These are phyloP conservation scores for Chenopodium berlandieri DNA, from an alignment of 148 eudicot species.

Conservation along the genomic window DNA sequence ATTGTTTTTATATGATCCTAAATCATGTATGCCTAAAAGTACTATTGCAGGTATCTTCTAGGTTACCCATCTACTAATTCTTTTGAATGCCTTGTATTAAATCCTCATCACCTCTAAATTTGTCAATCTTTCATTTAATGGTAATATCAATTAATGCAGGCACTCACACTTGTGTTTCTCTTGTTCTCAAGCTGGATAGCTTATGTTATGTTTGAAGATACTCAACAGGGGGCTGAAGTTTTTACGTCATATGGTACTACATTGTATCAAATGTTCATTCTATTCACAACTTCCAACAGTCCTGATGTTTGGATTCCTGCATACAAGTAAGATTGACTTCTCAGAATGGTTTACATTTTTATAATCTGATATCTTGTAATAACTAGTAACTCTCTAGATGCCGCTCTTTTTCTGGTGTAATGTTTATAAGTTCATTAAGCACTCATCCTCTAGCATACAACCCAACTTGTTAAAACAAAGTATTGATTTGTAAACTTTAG, in stretches of 20 bases:
- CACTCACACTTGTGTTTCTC: constrained; percentile 70
- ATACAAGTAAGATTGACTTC: constrained; percentile 64
- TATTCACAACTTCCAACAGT: constrained; percentile 90
- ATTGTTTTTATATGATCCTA: not conserved
- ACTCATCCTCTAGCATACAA: too few species aligned
- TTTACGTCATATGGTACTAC: constrained; percentile 85
- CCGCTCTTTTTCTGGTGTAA: not conserved
- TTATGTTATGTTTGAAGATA: constrained; percentile 94
- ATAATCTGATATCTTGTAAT: not conserved
- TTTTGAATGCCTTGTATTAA: not conserved
- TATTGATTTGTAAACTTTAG: too few species aligned
- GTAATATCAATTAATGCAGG: constrained; percentile 52
- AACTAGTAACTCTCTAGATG: not conserved
- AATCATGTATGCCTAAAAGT: not conserved
- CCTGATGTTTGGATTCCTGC: constrained; percentile 99
- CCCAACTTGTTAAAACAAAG: too few species aligned
- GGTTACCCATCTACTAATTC: not conserved
- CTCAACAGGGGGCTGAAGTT: constrained; percentile 65
- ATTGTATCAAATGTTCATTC: constrained; percentile 79
- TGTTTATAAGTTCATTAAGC: too few species aligned
- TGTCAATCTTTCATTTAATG: constrained; percentile 1
- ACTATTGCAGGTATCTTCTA: not conserved
- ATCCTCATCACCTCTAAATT: not conserved
- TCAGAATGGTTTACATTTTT: not conserved
- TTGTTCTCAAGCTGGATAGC: constrained; percentile 96